These are phyloP conservation scores for Starmerella geochares DNA, from an alignment of 805 yeast species.

Conservation along the genomic window DNA sequence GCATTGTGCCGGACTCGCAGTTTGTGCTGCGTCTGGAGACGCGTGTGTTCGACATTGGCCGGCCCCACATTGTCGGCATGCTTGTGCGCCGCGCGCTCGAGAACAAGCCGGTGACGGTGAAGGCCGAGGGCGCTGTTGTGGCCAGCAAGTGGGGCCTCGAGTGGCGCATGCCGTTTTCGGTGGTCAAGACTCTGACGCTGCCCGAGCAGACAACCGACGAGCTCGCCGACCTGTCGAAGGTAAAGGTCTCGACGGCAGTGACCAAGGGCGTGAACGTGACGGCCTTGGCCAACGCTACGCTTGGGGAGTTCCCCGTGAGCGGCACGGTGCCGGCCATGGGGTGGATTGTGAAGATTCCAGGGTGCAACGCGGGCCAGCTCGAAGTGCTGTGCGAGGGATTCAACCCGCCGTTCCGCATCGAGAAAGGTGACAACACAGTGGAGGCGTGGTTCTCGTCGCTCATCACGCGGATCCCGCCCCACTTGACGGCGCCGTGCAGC, in stretches of 20 bases:
- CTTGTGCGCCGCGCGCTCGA: slow-evolving; percentile 9
- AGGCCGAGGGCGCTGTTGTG: slow-evolving; percentile 12
- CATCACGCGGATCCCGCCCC: slow-evolving; percentile 22
- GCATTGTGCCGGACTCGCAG: neutral
- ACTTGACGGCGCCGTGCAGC: slow-evolving; percentile 24
- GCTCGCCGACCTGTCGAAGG: slow-evolving; percentile 12
- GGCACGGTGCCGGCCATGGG: slow-evolving; percentile 27
- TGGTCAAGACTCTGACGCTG: slow-evolving; percentile 2
- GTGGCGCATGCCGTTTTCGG: slow-evolving; percentile 10
- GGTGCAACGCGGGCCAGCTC: slow-evolving; percentile 22
- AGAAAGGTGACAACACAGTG: slow-evolving; percentile 8
- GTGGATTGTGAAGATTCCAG: slow-evolving; percentile 28
- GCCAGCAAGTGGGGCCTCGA: slow-evolving; percentile 20
- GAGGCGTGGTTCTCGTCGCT: slow-evolving; percentile 17
- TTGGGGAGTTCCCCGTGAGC: slow-evolving; percentile 12
- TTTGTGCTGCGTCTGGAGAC: neutral
- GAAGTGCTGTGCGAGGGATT: slow-evolving; percentile 18
- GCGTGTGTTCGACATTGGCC: slow-evolving; percentile 20
- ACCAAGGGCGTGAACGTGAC: slow-evolving; percentile 6
- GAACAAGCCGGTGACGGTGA: slow-evolving; percentile 8
- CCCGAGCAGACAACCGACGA: slow-evolving; percentile 17
- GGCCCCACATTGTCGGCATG: slow-evolving; percentile 14
- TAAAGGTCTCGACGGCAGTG: neutral
- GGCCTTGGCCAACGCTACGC: slow-evolving; percentile 15
- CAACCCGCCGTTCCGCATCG: slow-evolving; percentile 18